Conservation (phyloP, 345 rosid genomes). For the Toxicodendron radicans region DNA sequence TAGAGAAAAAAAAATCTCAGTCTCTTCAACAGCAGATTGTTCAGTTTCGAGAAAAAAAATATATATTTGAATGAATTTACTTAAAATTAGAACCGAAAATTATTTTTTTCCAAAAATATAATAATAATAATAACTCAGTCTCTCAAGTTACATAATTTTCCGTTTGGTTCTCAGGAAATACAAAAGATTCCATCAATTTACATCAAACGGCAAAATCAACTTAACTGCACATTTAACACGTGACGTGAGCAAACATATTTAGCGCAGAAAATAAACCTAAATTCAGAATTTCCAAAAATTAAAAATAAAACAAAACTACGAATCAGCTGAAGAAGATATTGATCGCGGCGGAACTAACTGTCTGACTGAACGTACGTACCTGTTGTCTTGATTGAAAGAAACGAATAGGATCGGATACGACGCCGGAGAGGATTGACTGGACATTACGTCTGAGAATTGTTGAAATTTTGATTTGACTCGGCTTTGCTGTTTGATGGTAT, state of each 20-base stretch:
- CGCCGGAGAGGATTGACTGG: slow-evolving; percentile 52
- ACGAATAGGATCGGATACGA: slow-evolving; percentile 58
- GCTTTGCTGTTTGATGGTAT: too few species aligned
- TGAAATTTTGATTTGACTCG: too few species aligned
- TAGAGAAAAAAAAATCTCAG: too few species aligned
- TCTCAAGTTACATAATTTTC: too few species aligned
- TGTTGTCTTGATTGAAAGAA: slow-evolving; percentile 89
- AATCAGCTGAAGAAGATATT: background rate
- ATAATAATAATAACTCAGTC: too few species aligned
- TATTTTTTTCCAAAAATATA: too few species aligned
- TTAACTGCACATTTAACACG: background rate
- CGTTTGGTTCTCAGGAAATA: background rate
- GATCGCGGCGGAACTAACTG: background rate
- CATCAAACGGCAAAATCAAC: background rate
- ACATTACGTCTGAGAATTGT: slow-evolving; percentile 36
- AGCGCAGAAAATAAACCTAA: background rate
- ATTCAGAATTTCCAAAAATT: background rate
- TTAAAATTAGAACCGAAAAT: too few species aligned
- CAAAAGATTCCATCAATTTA: background rate
- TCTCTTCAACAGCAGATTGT: too few species aligned
- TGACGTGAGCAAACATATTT: background rate
- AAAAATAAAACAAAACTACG: slow-evolving; percentile 6
- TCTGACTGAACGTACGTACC: slow-evolving; percentile 29
- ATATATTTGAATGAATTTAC: too few species aligned
- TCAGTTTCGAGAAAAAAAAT: too few species aligned